A percentile compares a stretch with the other conserved stretches of the same genome.
Conservation (phyloP, 805 yeast species). For the Yamadazyma philogaea region DNA sequence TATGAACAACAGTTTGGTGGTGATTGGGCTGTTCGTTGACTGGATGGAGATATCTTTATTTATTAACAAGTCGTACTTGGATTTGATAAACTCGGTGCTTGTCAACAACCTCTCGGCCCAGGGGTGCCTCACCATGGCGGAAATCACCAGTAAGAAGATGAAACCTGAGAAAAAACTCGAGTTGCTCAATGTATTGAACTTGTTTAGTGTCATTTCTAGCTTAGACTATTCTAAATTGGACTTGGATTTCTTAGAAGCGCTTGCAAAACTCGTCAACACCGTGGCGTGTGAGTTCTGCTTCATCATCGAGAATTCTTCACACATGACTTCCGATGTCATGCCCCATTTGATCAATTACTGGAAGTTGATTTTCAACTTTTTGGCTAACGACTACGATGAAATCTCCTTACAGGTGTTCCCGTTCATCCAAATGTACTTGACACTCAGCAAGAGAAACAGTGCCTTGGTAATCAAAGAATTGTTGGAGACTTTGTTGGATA, state of each 20-base stretch:
- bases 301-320: slow-evolving; percentile 53
- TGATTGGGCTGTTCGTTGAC: slow-evolving; percentile 81
- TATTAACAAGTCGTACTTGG: slow-evolving; percentile 56
- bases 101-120: slow-evolving; percentile 24
- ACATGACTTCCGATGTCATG: slow-evolving; percentile 34
- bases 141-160: slow-evolving; percentile 76
- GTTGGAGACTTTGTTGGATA: slow-evolving; percentile 60
- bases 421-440: slow-evolving; percentile 69
- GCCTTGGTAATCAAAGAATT: slow-evolving; percentile 42
- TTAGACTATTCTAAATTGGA: slow-evolving; percentile 37
- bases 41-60: slow-evolving; percentile 89
- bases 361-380: slow-evolving; percentile 69
- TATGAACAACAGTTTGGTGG: slow-evolving; percentile 54
- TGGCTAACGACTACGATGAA: slow-evolving; percentile 85
- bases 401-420: slow-evolving; percentile 80
- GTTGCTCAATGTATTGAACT: slow-evolving; percentile 63
- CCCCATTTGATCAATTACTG: slow-evolving; percentile 53
- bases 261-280: slow-evolving; percentile 70
- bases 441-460: slow-evolving; percentile 60
- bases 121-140: slow-evolving; percentile 57
- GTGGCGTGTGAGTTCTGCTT: slow-evolving; percentile 75
- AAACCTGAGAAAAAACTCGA: slow-evolving; percentile 66
- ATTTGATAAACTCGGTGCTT: slow-evolving; percentile 22
- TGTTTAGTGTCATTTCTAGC: slow-evolving; percentile 51
- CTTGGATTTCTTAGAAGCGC: slow-evolving; percentile 69